Base-by-base conservation (phyloP, 306 rosid genomes). In the Heteromeles arbutifolia region DNA sequence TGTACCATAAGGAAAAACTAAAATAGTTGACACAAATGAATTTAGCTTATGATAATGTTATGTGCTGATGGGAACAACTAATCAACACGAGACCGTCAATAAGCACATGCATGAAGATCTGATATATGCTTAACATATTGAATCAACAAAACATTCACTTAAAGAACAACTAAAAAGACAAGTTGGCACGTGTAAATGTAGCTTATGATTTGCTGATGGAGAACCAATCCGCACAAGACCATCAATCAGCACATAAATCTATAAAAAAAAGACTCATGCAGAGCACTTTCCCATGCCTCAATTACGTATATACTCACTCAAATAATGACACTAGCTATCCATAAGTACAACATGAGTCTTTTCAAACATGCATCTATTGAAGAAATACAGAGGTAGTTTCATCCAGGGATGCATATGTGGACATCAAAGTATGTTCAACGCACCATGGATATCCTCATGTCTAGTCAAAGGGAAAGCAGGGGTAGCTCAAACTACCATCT, bases 11-110 rank as follows among this genome's bases (percentile, higher is more conserved):
- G 53, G 76, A 82, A 18, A 76, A 72, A 50, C 39, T 11, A 73
- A 66, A 72, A 69, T 19, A 71, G 5, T 75, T 56, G 80, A 87
- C 92, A 86, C 63, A 67, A 39, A 11, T 80, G 67, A 63, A 80
- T 90, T 72, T 86, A 87, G 95, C 92, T 90, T 84, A 87, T 83
- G 95, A 76, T 74, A 67, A 76, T 85, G 91, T 89, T 89, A 74
- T 82, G 94, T 80, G 76, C 85, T 74, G 85, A 78, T 24, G 88
- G 69, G 29, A 65, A 70, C 2, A 39, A 43, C 90, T 74, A 69
- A 72, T 82, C 88, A 85, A 81, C 70, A 77, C 88, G 80, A 76
- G 93, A 88, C 93, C 88, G 90, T 86, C 90, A 85, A 87, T 86
- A 90, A 90, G 92, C 96, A 87, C 65, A 22, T 28, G 43, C 41